Evolutionary conservation across 2,329 filamentous ascomycete genomes (phyloP), one percentile per base, ranked within the genome.

Genomic region (Colletotrichum siamense): DNA sequence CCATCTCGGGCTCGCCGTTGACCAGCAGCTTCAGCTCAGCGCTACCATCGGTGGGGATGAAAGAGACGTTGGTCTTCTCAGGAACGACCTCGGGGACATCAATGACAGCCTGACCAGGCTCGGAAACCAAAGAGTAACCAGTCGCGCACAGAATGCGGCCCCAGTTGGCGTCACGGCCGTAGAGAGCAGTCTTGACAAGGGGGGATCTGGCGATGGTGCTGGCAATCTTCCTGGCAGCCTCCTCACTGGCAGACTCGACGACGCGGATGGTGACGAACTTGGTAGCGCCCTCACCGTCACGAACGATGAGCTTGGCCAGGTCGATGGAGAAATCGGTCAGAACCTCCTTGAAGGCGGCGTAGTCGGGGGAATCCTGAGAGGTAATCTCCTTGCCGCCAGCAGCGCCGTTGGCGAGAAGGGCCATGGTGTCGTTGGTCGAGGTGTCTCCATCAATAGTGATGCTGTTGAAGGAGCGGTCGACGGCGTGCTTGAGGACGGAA

Each of bases 81-180:
- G 94, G 94, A 0, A 91, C 86, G 69, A 97, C 91, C 62, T 92
- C 91, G 2, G 89, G 87, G 2, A 94, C 92, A 1, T 93, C 91
- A 74, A 89, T 91, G 52, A 87, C 83, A n/a, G 88, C 85, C 80
- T 88, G 84, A 3, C 90, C 91, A 1, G 91, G 91, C 79, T 91
- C 90, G 3, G 89, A 91, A 77, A 93, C 89, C 63, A 92, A 86
- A 16, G 92, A 89, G 83, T 99, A 99, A 5, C 97, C 97, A 6
- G 96, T 96, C 1, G 97, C 96, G 84, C 97, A 99, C 32, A 99
- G 90, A 78, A 99, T 98, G 71, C 97, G 95, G 39, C 97, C 97
- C 97, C 97, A 99, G 88, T 99, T 99, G 22, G 97, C 97, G 83
- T 99, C 97, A 84, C 96, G 95, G 79, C 97, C 97, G 85, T 99